These are phyloP conservation scores for Scedosporium apiospermum DNA, from an alignment of 2,329 filamentous ascomycete species.

Conservation along the genomic window DNA sequence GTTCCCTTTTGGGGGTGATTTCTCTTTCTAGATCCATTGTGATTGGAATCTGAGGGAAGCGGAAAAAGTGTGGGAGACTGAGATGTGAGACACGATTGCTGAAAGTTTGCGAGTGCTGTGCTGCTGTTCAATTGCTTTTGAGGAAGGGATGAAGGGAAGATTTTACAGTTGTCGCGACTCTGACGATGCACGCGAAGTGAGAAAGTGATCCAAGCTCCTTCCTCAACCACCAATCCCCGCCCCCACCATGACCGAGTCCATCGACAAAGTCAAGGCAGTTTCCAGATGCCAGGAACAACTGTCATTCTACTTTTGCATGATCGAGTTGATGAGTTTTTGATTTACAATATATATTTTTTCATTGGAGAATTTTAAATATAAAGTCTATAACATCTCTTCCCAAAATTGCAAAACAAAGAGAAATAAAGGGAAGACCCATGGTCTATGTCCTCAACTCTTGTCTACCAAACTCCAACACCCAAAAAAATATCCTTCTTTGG, in stretches of 20 bases:
- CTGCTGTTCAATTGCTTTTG: not conserved
- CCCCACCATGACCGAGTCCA: not conserved
- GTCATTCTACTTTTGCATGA: no score
- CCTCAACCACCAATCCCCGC: not conserved
- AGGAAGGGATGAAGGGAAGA: not conserved
- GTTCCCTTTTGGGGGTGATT: constrained; percentile 7
- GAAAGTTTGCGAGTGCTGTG: not conserved
- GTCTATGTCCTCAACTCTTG: constrained; percentile 1
- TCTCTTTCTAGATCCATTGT: constrained; percentile 4
- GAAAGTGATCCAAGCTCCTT: constrained; percentile 1
- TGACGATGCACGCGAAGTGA: not conserved
- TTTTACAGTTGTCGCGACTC: not conserved
- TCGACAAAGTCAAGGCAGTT: not conserved
- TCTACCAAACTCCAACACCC: constrained; percentile 5
- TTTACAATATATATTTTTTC: no score
- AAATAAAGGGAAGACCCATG: not conserved
- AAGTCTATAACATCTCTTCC: not conserved
- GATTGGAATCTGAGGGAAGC: not conserved
- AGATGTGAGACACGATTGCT: not conserved
- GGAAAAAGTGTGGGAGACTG: not conserved
- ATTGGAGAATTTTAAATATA: not conserved
- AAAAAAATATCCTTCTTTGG: not conserved
- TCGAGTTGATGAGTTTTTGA: no score
- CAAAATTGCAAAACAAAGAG: not conserved
- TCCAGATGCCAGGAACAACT: no score